Conservation (phyloP, 768 basidiomycete genomes). For the Naganishia vishniacii region DNA sequence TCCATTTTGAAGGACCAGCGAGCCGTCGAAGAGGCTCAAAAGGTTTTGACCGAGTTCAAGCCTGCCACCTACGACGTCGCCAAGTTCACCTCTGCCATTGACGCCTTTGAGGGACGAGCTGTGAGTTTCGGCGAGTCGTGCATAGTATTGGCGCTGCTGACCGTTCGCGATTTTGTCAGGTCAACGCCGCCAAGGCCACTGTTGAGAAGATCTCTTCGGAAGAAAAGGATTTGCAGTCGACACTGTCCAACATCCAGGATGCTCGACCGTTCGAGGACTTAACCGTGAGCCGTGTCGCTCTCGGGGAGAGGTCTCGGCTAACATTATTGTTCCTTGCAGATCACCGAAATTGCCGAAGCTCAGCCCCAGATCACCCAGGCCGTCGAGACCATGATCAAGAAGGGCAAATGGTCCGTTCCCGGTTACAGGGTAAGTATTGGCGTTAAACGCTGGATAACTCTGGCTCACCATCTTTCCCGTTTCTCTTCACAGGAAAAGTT, state of each 20-base stretch:
- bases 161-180: slow-evolving; percentile 52
- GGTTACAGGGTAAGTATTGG: slow-evolving; percentile 56
- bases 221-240: slow-evolving; percentile 81
- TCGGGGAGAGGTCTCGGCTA: neutral
- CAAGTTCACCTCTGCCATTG: slow-evolving; percentile 87
- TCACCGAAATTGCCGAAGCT: slow-evolving; percentile 81
- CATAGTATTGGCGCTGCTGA: neutral
- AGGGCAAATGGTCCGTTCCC: slow-evolving; percentile 60
- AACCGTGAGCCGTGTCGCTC: slow-evolving; percentile 56
- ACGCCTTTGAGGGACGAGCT: slow-evolving; percentile 92
- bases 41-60: slow-evolving; percentile 79
- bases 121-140: slow-evolving; percentile 53
- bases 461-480: no score
- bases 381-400: slow-evolving; percentile 57
- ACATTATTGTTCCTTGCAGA: no score
- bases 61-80: slow-evolving; percentile 87
- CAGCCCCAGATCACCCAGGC: slow-evolving; percentile 86
- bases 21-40: slow-evolving; percentile 87
- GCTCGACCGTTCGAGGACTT: slow-evolving; percentile 96
- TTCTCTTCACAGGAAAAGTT: slow-evolving; percentile 74
- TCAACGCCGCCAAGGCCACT: slow-evolving; percentile 82
- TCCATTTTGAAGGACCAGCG: slow-evolving; percentile 84
- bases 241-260: slow-evolving; percentile 92
- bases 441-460: no score
- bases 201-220: slow-evolving; percentile 83